Percentiles rank a stretch among this genome's conserved stretches.
Evolutionary conservation across 352 stramenopile species (phyloP).

Genomic region (Phytophthora podocarpi): DNA sequence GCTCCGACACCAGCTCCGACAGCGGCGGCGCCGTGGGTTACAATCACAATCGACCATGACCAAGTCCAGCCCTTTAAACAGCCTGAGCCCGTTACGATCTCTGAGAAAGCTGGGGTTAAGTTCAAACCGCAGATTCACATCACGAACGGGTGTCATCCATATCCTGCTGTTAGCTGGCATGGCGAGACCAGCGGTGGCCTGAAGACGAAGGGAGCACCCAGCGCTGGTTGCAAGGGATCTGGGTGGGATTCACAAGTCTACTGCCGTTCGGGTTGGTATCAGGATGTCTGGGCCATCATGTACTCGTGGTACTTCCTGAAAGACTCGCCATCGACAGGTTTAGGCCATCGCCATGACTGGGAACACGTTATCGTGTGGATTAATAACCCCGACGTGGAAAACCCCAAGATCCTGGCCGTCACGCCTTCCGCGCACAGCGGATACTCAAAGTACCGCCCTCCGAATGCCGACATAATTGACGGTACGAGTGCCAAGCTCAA

Average conservation of each 20-base stretch:
- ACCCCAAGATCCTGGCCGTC: conserved; percentile 14
- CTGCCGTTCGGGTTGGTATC: conserved; percentile 19
- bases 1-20: conserved; percentile 6
- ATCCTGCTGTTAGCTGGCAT: conserved; percentile 16
- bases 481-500: conserved; percentile 7
- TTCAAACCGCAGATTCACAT: conserved; percentile 24
- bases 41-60: conserved; percentile 15
- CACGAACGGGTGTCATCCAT: conserved; percentile 24
- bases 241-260: conserved; percentile 36
- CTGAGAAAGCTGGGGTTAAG: conserved; percentile 18
- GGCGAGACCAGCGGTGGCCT: conserved; percentile 17
- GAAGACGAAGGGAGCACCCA: conserved; percentile 12
- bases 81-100: conserved; percentile 16
- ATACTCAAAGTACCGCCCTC: conserved; percentile 3
- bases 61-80: conserved; percentile 19
- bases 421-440: conserved; percentile 16
- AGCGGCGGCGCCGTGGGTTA: conserved; percentile 6
- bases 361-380: no score
- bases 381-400: conserved; percentile 6
- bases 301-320: no score
- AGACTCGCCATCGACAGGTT: no score
- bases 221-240: conserved; percentile 30
- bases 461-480: not conserved
- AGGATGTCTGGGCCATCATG: conserved; percentile 19
- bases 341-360: no score